Conservation (phyloP, 208 protist species). For the Acanthamoeba healyi region DNA sequence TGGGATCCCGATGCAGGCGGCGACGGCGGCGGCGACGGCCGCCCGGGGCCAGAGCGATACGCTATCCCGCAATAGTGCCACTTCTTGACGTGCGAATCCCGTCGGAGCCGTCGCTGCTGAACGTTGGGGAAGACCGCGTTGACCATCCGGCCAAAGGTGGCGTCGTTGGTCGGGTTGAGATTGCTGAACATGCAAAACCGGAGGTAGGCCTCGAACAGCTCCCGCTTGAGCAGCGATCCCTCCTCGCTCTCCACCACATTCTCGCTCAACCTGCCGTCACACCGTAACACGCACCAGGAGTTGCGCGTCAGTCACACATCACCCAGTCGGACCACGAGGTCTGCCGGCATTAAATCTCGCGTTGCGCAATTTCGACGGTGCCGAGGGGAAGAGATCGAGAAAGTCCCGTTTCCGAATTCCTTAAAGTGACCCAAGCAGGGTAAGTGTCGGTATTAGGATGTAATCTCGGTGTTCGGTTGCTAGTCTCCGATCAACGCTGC, state of each 20-base stretch:
- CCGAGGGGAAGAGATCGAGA: too few relatives aligned
- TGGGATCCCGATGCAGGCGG: too few relatives aligned
- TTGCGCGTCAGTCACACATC: too few relatives aligned
- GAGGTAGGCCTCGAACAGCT: conserved; percentile 54
- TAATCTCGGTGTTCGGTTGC: too few relatives aligned
- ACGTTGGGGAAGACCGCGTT: conserved; percentile 56
- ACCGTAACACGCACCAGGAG: neutral
- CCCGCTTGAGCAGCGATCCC: conserved; percentile 28
- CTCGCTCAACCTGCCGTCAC: neutral
- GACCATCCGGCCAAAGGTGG: conserved; percentile 48
- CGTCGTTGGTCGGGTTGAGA: conserved; percentile 37
- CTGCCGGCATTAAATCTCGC: too few relatives aligned
- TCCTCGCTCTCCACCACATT: neutral
- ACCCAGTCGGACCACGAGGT: too few relatives aligned
- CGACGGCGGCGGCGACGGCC: too few relatives aligned
- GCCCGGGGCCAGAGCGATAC: neutral
- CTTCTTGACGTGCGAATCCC: conserved; percentile 26
- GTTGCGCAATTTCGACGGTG: too few relatives aligned
- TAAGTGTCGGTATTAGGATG: too few relatives aligned
- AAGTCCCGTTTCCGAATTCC: too few relatives aligned
- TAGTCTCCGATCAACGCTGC: too few relatives aligned
- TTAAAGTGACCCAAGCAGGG: too few relatives aligned
- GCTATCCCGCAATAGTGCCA: conserved; percentile 59
- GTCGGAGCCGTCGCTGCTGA: neutral
- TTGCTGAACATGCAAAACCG: conserved; percentile 16